Evolutionary conservation across 2,329 filamentous ascomycete genomes (phyloP).

Genomic region (Alternaria sp.): DNA sequence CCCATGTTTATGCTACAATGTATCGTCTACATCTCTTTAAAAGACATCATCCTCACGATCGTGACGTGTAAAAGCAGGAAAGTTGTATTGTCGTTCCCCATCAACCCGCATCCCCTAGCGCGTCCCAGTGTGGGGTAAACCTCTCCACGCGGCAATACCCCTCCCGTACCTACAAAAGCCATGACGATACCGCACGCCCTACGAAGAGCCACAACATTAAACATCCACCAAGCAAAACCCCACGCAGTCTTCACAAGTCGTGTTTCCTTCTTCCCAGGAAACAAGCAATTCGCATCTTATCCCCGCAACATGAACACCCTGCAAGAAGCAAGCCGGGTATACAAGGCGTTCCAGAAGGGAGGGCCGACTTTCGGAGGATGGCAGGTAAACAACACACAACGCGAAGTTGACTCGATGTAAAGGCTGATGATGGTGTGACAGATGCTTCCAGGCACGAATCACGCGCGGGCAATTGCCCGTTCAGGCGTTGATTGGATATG

Average conservation of each 20-base stretch:
- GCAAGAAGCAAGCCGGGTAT: conserved; percentile 62
- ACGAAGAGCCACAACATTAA: background rate
- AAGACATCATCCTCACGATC: rapidly evolving
- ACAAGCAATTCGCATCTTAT: background rate
- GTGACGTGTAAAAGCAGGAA: background rate
- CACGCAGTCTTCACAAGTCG: background rate
- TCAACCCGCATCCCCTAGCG: conserved; percentile 15
- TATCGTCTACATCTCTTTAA: background rate
- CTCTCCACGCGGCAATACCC: conserved; percentile 3
- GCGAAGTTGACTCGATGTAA: background rate
- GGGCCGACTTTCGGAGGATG: conserved; percentile 62
- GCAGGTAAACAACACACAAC: conserved; percentile 53
- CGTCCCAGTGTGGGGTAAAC: conserved; percentile 23
- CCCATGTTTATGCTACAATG: too few species aligned
- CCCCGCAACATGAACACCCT: conserved; percentile 50
- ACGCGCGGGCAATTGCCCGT: conserved; percentile 60
- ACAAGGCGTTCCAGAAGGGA: conserved; percentile 57
- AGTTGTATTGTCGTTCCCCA: background rate
- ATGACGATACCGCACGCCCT: conserved; percentile 18
- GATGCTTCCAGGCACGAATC: conserved; percentile 40
- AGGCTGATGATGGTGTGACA: background rate
- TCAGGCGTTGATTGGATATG: conserved; percentile 62
- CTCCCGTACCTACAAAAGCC: conserved; percentile 7
- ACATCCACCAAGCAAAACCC: background rate
- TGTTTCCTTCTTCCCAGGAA: background rate